Evolutionary conservation across 208 protist genomes (phyloP).

Genomic region (Trypanosoma brucei): DNA sequence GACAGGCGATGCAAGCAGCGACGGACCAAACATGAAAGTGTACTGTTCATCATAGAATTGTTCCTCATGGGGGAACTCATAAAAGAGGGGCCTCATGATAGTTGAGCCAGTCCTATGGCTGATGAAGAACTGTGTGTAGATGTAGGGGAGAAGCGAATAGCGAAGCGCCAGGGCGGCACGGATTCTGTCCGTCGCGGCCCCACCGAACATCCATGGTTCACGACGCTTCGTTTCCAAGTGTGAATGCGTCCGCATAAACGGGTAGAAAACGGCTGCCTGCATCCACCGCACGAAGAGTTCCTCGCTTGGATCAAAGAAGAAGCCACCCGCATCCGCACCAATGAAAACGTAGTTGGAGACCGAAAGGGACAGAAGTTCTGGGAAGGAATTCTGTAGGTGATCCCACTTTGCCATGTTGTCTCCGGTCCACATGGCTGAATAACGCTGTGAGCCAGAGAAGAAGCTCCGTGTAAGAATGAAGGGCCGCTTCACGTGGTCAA

Average conservation of each 20-base stretch:
- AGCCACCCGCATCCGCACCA: constrained; percentile 97
- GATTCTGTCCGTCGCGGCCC: constrained; percentile 48
- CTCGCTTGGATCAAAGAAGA: constrained; percentile 95
- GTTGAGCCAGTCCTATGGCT: constrained; percentile 78
- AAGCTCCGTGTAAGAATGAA: constrained; percentile 98
- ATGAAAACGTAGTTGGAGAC: constrained; percentile 94
- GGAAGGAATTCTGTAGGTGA: constrained; percentile 92
- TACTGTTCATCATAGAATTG: constrained; percentile 81
- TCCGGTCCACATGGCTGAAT: constrained; percentile 97
- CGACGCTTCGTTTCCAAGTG: constrained; percentile 95
- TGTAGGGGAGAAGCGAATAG: constrained; percentile 95
- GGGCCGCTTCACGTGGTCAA: constrained; percentile 65
- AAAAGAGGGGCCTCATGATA: constrained; percentile 93
- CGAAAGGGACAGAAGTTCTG: constrained; percentile 95
- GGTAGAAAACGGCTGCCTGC: constrained; percentile 93
- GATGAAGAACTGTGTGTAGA: constrained; percentile 95
- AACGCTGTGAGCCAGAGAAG: constrained; percentile 97
- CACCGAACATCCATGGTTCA: constrained; percentile 97
- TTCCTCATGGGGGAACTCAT: constrained; percentile 91
- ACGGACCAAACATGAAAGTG: constrained; percentile 87
- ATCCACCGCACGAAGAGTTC: constrained; percentile 98
- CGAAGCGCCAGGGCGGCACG: constrained; percentile 74
- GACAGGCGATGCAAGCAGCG: constrained; percentile 89
- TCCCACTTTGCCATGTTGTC: constrained; percentile 96
- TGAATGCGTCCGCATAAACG: constrained; percentile 97